Evolutionary conservation across 441 rosid genomes (phyloP).

Genomic region (Gossypium gossypioides): DNA sequence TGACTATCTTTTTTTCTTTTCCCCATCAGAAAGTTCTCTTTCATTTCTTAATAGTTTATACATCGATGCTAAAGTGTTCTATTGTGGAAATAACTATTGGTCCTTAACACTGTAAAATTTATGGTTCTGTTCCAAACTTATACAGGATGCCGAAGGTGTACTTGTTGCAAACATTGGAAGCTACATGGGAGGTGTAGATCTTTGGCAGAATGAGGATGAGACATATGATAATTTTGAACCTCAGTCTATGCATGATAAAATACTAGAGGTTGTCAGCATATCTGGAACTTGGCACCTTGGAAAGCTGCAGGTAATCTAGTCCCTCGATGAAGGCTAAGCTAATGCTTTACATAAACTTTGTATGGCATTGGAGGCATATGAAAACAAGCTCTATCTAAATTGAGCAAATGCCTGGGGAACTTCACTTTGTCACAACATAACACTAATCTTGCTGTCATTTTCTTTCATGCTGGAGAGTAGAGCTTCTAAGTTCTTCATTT

Average conservation of each 20-base stretch:
- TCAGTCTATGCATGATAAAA: conserved; percentile 93
- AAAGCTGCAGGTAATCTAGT: conserved; percentile 69
- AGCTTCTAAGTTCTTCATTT: neutral
- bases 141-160: conserved; percentile 92
- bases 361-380: neutral
- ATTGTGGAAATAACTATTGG: neutral
- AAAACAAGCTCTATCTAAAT: neutral
- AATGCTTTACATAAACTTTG: neutral
- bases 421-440: neutral
- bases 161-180: conserved; percentile 96
- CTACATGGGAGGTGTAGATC: conserved; percentile 98
- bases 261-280: conserved; percentile 88
- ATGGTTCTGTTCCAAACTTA: conserved; percentile 12
- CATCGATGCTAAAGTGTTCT: neutral
- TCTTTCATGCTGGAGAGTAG: neutral
- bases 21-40: neutral
- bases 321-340: neutral
- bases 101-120: neutral
- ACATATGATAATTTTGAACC: conserved; percentile 76
- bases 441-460: neutral
- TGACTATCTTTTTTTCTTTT: neutral
- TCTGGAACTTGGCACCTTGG: conserved; percentile 99
- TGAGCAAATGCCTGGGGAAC: neutral
- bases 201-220: conserved; percentile 95
- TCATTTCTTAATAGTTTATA: neutral